phyloP scores from a whole-genome alignment of 495 filamentous ascomycete genomes.

The Daldinia bambusicola region DNA sequence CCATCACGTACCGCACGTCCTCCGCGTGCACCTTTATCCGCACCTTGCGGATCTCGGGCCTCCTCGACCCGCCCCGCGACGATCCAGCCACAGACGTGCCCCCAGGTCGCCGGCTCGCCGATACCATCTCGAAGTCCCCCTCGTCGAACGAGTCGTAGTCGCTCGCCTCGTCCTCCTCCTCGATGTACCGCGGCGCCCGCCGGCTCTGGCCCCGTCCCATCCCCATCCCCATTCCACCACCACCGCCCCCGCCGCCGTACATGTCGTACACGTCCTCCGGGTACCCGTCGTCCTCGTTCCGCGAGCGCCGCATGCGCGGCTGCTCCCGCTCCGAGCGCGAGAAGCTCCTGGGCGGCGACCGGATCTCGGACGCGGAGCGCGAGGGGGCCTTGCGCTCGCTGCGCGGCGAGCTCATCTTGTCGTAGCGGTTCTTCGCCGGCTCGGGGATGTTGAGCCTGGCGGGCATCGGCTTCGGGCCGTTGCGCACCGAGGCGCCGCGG shows the following conservation, averaged over 20 bases:
- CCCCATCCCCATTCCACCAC: constrained; percentile 30
- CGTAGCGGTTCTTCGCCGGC: constrained; percentile 58
- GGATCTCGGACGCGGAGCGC: constrained; percentile 51
- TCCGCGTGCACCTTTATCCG: constrained; percentile 90
- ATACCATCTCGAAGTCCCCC: constrained; percentile 86
- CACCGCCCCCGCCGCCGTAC: constrained; percentile 62
- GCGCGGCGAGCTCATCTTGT: constrained; percentile 57
- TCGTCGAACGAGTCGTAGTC: constrained; percentile 76
- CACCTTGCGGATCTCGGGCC: constrained; percentile 68
- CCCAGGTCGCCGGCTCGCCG: constrained; percentile 55
- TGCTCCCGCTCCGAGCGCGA: constrained; percentile 52
- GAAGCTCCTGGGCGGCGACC: constrained; percentile 62
- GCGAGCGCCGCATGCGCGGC: constrained; percentile 46
- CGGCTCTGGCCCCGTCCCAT: constrained; percentile 51
- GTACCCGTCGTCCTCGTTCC: constrained; percentile 70
- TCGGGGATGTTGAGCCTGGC: constrained; percentile 65
- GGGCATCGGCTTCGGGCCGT: constrained; percentile 63
- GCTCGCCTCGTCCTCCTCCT: constrained; percentile 76
- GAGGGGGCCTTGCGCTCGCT: constrained; percentile 53
- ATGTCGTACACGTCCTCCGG: constrained; percentile 76
- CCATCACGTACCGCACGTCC: constrained; percentile 95
- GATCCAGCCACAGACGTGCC: constrained; percentile 55
- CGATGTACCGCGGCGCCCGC: constrained; percentile 69
- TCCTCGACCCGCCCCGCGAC: constrained; percentile 56
- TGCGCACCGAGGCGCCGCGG: constrained; percentile 65